Evolutionary conservation across 768 basidiomycete species (phyloP).

Genomic region (Hericium erinaceus): DNA sequence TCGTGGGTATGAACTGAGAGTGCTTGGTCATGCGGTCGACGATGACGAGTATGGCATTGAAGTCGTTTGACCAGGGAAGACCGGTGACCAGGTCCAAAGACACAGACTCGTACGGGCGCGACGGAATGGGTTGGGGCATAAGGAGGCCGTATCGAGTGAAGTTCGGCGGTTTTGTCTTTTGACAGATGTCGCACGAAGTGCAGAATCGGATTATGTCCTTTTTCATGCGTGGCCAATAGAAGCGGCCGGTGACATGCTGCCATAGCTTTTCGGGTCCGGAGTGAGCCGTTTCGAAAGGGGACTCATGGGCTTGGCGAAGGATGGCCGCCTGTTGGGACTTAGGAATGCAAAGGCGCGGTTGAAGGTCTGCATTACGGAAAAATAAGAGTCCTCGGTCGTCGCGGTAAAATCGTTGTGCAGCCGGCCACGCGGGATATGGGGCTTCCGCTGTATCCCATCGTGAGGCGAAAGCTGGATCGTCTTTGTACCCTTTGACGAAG

Average conservation of each 20-base stretch:
- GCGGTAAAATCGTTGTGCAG: conserved; percentile 6
- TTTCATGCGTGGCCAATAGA: conserved; percentile 4
- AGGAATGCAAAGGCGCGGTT: conserved; percentile 12
- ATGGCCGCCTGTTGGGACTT: neutral
- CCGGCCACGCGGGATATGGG: neutral
- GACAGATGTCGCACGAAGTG: conserved; percentile 8
- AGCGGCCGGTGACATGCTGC: neutral
- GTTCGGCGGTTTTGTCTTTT: conserved; percentile 4
- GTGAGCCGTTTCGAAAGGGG: conserved; percentile 4
- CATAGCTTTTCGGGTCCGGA: conserved; percentile 3
- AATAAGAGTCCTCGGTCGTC: conserved; percentile 8
- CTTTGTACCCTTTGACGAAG: neutral
- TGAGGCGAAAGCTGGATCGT: neutral
- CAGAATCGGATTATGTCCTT: conserved; percentile 1
- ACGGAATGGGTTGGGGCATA: conserved; percentile 4
- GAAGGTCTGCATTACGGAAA: conserved; percentile 13
- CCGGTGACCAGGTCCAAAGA: conserved; percentile 4
- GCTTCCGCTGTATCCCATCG: neutral
- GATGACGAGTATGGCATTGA: conserved; percentile 9
- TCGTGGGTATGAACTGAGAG: conserved; percentile 20
- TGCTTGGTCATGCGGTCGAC: conserved; percentile 21
- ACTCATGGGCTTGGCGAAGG: conserved; percentile 7
- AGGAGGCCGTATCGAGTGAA: conserved; percentile 3
- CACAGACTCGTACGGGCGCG: conserved; percentile 5
- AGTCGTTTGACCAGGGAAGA: conserved; percentile 7